phyloP scores from a whole-genome alignment of 495 filamentous ascomycete species.

The Penicillium verhagenii region DNA sequence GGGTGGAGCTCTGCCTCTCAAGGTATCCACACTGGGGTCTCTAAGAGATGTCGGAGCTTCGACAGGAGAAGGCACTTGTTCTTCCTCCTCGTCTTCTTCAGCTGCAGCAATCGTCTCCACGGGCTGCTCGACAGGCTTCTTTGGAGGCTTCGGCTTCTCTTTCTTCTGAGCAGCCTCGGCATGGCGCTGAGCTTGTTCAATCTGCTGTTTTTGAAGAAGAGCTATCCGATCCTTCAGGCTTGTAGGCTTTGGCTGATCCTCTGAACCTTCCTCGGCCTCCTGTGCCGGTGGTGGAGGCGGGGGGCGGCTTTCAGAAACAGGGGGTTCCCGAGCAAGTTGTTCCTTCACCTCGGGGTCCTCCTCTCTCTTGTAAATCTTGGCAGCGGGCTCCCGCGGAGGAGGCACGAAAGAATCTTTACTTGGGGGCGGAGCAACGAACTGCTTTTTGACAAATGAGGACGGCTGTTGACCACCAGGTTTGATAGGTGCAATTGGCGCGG shows the following conservation, averaged over 20 bases:
- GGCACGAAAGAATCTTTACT: slow-evolving; percentile 91
- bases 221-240: slow-evolving; percentile 95
- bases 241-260: slow-evolving; percentile 82
- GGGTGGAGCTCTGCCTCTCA: slow-evolving; percentile 43
- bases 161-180: slow-evolving; percentile 79
- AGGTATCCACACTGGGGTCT: slow-evolving; percentile 59
- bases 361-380: slow-evolving; percentile 80
- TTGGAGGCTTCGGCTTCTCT: slow-evolving; percentile 82
- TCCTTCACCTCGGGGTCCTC: slow-evolving; percentile 83
- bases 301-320: slow-evolving; percentile 55
- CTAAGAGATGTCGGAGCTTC: slow-evolving; percentile 41
- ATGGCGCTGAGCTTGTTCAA: slow-evolving; percentile 79
- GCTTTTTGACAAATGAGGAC: slow-evolving; percentile 86
- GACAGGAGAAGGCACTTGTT: slow-evolving; percentile 40
- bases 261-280: slow-evolving; percentile 53
- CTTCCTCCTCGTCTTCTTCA: slow-evolving; percentile 23
- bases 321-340: slow-evolving; percentile 45
- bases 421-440: slow-evolving; percentile 95
- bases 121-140: slow-evolving; percentile 68
- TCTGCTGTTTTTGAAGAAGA: slow-evolving; percentile 87
- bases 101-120: slow-evolving; percentile 21
- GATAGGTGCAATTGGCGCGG: slow-evolving; percentile 81
- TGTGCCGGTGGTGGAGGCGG: slow-evolving; percentile 47
- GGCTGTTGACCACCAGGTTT: slow-evolving; percentile 68
- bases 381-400: slow-evolving; percentile 61